phyloP scores from a whole-genome alignment of 495 filamentous ascomycete genomes.

The Margaritispora aquatica region DNA sequence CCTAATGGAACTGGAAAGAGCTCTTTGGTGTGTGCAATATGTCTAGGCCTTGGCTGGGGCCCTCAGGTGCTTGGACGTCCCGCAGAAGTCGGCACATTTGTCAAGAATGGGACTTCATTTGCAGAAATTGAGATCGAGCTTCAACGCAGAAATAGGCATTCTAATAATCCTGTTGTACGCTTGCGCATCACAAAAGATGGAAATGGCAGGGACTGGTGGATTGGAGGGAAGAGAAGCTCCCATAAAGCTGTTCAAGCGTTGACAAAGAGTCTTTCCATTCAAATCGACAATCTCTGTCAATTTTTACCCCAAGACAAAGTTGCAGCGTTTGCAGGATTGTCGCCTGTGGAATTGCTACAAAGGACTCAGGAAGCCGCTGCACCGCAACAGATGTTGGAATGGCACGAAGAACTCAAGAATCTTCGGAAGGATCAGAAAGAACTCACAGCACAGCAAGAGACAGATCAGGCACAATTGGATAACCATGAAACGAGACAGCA shows the following conservation, averaged over 20 bases:
- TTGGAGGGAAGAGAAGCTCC: constrained; percentile 56
- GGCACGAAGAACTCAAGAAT: constrained; percentile 68
- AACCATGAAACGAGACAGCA: constrained; percentile 70
- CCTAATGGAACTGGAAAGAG: constrained; percentile 98
- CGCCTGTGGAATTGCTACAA: constrained; percentile 74
- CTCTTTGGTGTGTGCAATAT: constrained; percentile 95
- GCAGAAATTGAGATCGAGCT: constrained; percentile 89
- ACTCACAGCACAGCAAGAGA: constrained; percentile 49
- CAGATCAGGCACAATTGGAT: constrained; percentile 53
- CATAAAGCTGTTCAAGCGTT: constrained; percentile 57
- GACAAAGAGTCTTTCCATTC: constrained; percentile 67
- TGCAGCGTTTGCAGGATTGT: constrained; percentile 83
- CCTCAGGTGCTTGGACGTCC: constrained; percentile 83
- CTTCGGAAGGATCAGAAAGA: constrained; percentile 64
- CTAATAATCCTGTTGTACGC: constrained; percentile 62
- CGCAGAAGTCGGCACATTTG: constrained; percentile 78
- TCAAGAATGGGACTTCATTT: constrained; percentile 78
- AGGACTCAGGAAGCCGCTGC: constrained; percentile 87
- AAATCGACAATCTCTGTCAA: constrained; percentile 96
- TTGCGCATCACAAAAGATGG: constrained; percentile 74
- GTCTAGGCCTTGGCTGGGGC: constrained; percentile 81
- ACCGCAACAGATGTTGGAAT: constrained; percentile 68
- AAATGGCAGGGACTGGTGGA: constrained; percentile 66
- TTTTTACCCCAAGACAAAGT: constrained; percentile 97
- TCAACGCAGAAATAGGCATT: constrained; percentile 43